Evolutionary conservation across 2,329 filamentous ascomycete species (phyloP).

Genomic region (Diaporthe destruens): DNA sequence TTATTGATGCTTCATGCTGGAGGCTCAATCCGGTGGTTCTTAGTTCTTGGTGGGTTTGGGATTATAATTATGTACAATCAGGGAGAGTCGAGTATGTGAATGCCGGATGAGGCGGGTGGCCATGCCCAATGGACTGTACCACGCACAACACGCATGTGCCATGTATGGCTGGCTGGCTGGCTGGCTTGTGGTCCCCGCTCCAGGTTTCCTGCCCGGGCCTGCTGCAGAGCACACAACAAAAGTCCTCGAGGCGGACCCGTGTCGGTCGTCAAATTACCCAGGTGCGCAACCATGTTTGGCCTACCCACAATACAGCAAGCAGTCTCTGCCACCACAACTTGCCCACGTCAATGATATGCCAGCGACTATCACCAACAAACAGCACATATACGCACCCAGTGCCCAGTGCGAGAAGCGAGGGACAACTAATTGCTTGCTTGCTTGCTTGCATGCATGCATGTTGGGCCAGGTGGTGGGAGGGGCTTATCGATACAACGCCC

Average conservation of each 20-base stretch:
- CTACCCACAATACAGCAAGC: background rate
- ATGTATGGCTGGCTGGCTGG: too few relatives aligned
- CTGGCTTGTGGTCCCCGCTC: too few relatives aligned
- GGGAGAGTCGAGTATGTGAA: too few relatives aligned
- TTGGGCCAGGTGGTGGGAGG: background rate
- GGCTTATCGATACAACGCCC: constrained; percentile 1
- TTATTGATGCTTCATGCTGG: constrained; percentile 1
- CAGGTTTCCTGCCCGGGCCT: background rate
- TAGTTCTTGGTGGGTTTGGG: too few relatives aligned
- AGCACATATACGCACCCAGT: background rate
- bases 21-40: background rate
- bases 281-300: background rate
- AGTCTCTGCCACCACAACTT: background rate
- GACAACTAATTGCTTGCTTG: background rate
- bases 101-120: too few relatives aligned
- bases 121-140: too few relatives aligned
- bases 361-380: background rate
- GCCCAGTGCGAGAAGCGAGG: background rate
- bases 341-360: background rate
- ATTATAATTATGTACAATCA: too few relatives aligned
- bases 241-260: background rate
- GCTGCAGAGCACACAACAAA: background rate
- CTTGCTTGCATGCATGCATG: background rate
- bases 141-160: too few relatives aligned
- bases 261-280: background rate